Evolutionary conservation across 2,329 filamentous ascomycete species (phyloP).

Genomic region (Ilyonectria destructans): DNA sequence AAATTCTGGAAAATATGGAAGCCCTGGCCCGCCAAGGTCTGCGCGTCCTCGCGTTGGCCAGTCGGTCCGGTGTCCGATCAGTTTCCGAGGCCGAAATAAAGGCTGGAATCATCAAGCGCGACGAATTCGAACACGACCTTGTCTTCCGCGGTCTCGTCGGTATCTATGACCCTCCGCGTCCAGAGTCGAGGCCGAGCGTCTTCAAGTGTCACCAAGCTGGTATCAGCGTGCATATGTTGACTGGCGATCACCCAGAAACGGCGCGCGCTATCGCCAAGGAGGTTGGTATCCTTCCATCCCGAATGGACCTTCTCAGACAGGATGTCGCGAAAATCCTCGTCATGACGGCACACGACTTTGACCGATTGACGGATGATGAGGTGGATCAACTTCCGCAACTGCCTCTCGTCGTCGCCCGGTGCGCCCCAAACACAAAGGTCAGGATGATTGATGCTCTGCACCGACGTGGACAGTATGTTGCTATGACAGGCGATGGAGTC

Average conservation of each 20-base stretch:
- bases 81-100: not conserved
- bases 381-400: constrained; percentile 76
- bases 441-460: constrained; percentile 84
- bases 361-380: constrained; percentile 75
- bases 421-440: constrained; percentile 80
- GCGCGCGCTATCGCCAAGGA: constrained; percentile 76
- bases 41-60: constrained; percentile 78
- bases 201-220: constrained; percentile 73
- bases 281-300: constrained; percentile 73
- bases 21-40: constrained; percentile 76
- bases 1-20: constrained; percentile 79
- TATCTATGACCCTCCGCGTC: constrained; percentile 81
- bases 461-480: constrained; percentile 75
- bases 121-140: constrained; percentile 74
- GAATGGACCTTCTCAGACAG: constrained; percentile 66
- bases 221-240: constrained; percentile 78
- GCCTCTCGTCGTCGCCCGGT: constrained; percentile 79
- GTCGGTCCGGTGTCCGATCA: constrained; percentile 63
- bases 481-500: constrained; percentile 82
- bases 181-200: constrained; percentile 75
- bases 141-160: constrained; percentile 79
- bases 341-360: constrained; percentile 78
- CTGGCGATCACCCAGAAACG: constrained; percentile 78
- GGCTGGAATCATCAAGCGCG: constrained; percentile 58
- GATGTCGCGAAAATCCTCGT: constrained; percentile 74